A percentile compares a stretch with the other conserved stretches of the same genome.
Evolutionary conservation across 2,329 filamentous ascomycete genomes (phyloP).

Genomic region (Exophiala lecanii-corni): DNA sequence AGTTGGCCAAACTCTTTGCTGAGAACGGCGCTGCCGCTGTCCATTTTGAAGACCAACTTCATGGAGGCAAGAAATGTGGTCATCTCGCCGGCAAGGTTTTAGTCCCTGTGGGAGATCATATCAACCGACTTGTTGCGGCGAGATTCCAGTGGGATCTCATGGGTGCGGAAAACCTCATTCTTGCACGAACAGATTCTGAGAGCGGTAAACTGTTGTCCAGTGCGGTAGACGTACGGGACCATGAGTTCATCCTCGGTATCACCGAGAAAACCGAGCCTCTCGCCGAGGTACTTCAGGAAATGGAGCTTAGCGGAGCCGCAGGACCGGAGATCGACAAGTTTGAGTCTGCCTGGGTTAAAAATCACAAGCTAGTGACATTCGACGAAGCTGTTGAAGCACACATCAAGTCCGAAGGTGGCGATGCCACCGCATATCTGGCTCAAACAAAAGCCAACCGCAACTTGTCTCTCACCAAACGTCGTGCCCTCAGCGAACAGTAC

Average conservation of each 20-base stretch:
- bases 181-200: conserved; percentile 93
- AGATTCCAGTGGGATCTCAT: conserved; percentile 98
- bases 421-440: conserved; percentile 62
- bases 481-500: conserved; percentile 64
- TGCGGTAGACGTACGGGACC: conserved; percentile 87
- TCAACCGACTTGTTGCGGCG: conserved; percentile 86
- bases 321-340: conserved; percentile 78
- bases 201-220: conserved; percentile 86
- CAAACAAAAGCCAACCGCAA: conserved; percentile 61
- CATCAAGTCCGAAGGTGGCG: conserved; percentile 61
- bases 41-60: conserved; percentile 96
- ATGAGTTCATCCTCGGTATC: conserved; percentile 92
- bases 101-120: conserved; percentile 89
- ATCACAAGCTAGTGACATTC: conserved; percentile 78
- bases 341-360: conserved; percentile 84
- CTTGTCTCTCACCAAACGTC: conserved; percentile 72
- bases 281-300: conserved; percentile 80
- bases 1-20: conserved; percentile 94
- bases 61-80: conserved; percentile 97
- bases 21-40: conserved; percentile 95
- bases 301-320: conserved; percentile 75
- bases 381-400: conserved; percentile 83
- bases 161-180: conserved; percentile 90
- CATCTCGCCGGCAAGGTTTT: conserved; percentile 95
- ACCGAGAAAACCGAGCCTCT: conserved; percentile 73